phyloP scores from a whole-genome alignment of 495 filamentous ascomycete genomes.

The Podospora pseudoanserina region DNA sequence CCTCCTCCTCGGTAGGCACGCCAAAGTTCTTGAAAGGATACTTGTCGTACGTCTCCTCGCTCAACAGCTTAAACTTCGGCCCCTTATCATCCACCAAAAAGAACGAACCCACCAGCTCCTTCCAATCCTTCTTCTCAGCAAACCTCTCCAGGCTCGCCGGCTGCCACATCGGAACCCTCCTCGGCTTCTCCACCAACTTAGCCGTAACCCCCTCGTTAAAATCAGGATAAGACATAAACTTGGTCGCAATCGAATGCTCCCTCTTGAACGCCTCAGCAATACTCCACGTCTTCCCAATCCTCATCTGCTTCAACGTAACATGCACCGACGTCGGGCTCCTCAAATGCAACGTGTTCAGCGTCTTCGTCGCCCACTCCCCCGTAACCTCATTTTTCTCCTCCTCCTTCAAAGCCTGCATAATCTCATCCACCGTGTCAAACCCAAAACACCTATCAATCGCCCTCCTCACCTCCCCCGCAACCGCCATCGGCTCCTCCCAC shows the following conservation, averaged over 20 bases:
- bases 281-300: conserved; percentile 65
- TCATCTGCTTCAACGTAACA: conserved; percentile 78
- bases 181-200: conserved; percentile 60
- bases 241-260: conserved; percentile 72
- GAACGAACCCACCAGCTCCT: conserved; percentile 59
- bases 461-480: conserved; percentile 61
- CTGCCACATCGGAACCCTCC: conserved; percentile 61
- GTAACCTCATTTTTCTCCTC: conserved; percentile 44
- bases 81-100: conserved; percentile 33
- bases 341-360: conserved; percentile 62
- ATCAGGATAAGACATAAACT: conserved; percentile 84
- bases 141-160: conserved; percentile 66
- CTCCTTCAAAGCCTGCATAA: conserved; percentile 61
- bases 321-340: conserved; percentile 81
- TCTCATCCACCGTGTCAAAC: conserved; percentile 61
- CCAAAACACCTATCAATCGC: conserved; percentile 84
- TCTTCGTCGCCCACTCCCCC: conserved; percentile 69
- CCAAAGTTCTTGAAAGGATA: conserved; percentile 65
- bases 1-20: conserved; percentile 71
- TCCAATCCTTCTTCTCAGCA: conserved; percentile 28
- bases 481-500: conserved; percentile 57
- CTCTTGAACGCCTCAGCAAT: conserved; percentile 79
- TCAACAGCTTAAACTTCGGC: conserved; percentile 51
- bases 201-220: conserved; percentile 84
- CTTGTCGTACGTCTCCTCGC: conserved; percentile 48